Conservation (phyloP, 371 early-diverging fungal species). For the Smittium mucronatum region DNA sequence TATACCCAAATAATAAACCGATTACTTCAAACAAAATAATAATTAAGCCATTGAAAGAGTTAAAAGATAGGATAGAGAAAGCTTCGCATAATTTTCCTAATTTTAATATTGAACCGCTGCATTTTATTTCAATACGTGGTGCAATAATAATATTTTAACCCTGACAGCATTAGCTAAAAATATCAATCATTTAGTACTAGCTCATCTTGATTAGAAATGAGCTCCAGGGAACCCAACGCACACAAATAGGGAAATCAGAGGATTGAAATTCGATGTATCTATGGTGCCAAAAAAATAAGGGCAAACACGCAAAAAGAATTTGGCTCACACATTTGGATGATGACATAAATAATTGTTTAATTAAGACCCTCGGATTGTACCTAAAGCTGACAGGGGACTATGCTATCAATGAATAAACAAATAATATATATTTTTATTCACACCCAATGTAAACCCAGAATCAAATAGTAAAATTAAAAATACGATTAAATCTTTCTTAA, state of each 20-base stretch:
- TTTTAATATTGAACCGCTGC: background rate
- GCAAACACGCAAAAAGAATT: background rate
- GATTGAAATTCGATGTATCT: slow-evolving; percentile 3
- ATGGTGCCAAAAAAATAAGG: slow-evolving; percentile 2
- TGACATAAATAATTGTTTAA: background rate
- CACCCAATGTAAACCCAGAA: background rate
- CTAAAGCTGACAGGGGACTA: background rate
- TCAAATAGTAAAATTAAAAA: background rate
- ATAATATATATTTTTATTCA: background rate
- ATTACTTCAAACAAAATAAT: background rate
- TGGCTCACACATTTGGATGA: background rate
- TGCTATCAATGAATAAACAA: background rate
- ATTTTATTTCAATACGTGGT: background rate
- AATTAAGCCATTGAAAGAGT: background rate
- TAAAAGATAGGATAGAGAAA: slow-evolving; percentile 3
- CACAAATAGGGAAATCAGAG: slow-evolving; percentile 5
- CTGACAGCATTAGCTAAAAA: background rate
- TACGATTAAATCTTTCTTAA: background rate
- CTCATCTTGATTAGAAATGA: background rate
- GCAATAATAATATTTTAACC: background rate
- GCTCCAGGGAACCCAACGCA: background rate
- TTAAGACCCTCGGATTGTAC: slow-evolving; percentile 1
- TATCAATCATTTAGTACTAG: background rate
- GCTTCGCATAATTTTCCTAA: background rate
- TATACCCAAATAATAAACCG: background rate